Evolutionary conservation across 169 alveolate species (phyloP).

Genomic region (Cryptosporidium ubiquitum): DNA sequence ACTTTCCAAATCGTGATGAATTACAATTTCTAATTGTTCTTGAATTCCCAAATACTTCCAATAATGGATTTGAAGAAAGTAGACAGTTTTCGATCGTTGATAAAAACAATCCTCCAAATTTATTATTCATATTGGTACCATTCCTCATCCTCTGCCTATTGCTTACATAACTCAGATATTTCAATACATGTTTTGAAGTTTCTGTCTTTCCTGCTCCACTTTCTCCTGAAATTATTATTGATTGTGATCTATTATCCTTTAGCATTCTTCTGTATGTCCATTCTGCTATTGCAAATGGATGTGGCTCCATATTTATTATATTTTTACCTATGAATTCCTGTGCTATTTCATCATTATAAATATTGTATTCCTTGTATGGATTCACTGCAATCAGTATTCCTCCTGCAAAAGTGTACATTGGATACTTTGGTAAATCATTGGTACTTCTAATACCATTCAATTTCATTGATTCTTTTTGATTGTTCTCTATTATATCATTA

Average conservation of each 20-base stretch:
- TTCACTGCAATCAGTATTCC: constrained; percentile 64
- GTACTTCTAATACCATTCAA: neutral
- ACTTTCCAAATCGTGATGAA: constrained; percentile 86
- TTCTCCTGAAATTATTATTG: constrained; percentile 98
- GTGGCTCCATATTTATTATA: constrained; percentile 74
- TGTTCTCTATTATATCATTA: neutral
- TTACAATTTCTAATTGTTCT: constrained; percentile 97
- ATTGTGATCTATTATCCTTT: constrained; percentile 81
- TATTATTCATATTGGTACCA: neutral
- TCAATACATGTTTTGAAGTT: constrained; percentile 90
- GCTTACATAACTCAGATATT: constrained; percentile 65
- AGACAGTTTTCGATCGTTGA: constrained; percentile 51
- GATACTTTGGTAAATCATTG: constrained; percentile 23
- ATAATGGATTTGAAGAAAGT: constrained; percentile 91
- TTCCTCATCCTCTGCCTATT: constrained; percentile 21
- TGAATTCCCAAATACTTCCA: constrained; percentile 99
- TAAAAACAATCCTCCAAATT: neutral
- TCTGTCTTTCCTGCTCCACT: constrained; percentile 99
- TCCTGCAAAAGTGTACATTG: constrained; percentile 65
- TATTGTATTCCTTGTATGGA: constrained; percentile 59
- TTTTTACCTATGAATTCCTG: constrained; percentile 47
- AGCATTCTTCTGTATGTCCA: constrained; percentile 76
- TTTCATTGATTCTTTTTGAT: neutral
- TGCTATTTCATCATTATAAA: constrained; percentile 65
- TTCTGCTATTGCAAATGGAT: constrained; percentile 79